Base-by-base conservation (phyloP, 2,329 filamentous ascomycete species). In the Escovopsis sp. region DNA sequence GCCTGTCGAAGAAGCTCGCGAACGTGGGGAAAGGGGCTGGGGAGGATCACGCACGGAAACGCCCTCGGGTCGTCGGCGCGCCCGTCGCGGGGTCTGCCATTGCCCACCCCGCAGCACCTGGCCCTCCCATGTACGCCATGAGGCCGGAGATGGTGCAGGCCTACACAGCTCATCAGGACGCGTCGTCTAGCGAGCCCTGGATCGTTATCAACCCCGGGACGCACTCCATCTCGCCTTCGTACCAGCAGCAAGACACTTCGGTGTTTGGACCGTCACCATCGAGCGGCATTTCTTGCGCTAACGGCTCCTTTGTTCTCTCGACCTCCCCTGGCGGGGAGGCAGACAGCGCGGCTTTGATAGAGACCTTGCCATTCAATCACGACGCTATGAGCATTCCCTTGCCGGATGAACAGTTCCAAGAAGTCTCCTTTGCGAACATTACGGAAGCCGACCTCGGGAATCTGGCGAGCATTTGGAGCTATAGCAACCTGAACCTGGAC, bases 381-480 rank as follows among this genome's bases (percentile, higher is more conserved):
- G 47, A 41, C 44, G 48, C 40, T n/a, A 44, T 47, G 11, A 41
- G 46, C 9, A 11, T 29, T 29, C 27, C 27, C 4, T 29, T 29
- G 8, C 44, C 42, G 0, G 46, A 49, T 11, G 41, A 45, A 2
- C 29, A 44, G 9, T 48, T 45, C 29, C 41, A 42, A 12, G 43
- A 39, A 37, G 45, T 46, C 16, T 40, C 44, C 5, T 57, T 58
- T 37, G 52, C 50, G 7, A 48, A 50, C 32, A 56, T 59, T 16
- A 53, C 56, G 3, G 54, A 58, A n/a, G 48, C 52, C 15, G 55
- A 59, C n/a, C 48, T 61, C 20, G 58, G 58, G 10, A 53, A 58
- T 7, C 39, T 61, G 41, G 56, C 57, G 4, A 48, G 46, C 7
- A 40, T 60, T 16, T 61, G 58, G 58, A 53, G 61, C 37, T 59